A percentile compares a stretch with the other conserved stretches of the same genome.
Evolutionary conservation across 163 green algal species (phyloP).

Genomic region (Chloromonas sp.): DNA sequence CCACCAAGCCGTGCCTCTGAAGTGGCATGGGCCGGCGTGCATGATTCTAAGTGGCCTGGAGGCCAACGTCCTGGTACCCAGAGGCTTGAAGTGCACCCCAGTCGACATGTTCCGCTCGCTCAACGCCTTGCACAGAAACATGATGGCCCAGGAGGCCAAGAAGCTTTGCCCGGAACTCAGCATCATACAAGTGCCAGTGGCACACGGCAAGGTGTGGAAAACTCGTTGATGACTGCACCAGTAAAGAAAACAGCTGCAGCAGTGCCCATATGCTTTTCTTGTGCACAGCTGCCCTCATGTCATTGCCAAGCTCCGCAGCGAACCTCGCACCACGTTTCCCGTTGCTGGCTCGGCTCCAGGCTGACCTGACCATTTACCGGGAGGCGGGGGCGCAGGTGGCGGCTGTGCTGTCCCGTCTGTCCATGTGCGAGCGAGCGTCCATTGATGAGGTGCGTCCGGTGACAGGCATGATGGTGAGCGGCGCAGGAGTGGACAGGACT

Average conservation of each 20-base stretch:
- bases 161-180: constrained; percentile 61
- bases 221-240: background rate
- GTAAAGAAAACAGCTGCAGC: too few species aligned
- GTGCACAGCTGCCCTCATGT: too few species aligned
- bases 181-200: constrained; percentile 77
- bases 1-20: too few species aligned
- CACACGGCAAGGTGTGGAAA: constrained; percentile 51
- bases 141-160: constrained; percentile 59
- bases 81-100: too few species aligned
- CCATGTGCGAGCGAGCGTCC: constrained; percentile 53
- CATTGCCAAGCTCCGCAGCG: too few species aligned
- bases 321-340: too few species aligned
- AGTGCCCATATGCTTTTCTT: too few species aligned
- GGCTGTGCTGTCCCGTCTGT: constrained; percentile 43
- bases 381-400: constrained; percentile 55
- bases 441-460: constrained; percentile 35
- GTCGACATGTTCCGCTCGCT: too few species aligned
- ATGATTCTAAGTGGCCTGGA: too few species aligned
- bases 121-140: constrained; percentile 43
- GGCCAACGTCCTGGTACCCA: too few species aligned
- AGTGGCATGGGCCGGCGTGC: too few species aligned
- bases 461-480: background rate
- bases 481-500: too few species aligned
- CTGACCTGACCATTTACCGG: constrained; percentile 69
- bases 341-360: constrained; percentile 5